phyloP scores from a whole-genome alignment of 2,329 filamentous ascomycete species.

The Incumbomyces lentus region DNA sequence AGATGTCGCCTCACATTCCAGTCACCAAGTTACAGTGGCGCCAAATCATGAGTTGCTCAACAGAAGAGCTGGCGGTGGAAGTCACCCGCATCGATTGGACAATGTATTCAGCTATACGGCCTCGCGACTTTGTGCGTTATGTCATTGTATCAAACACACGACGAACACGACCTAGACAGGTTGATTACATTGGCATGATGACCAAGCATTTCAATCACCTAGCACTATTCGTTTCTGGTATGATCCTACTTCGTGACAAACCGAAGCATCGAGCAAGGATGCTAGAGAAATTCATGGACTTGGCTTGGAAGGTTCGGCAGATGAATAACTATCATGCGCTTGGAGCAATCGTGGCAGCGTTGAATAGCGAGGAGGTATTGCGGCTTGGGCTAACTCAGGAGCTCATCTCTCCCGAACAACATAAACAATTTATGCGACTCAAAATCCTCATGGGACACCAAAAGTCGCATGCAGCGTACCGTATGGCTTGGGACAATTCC shows the following conservation, averaged over 20 bases:
- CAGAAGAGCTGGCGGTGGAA: slow-evolving; percentile 80
- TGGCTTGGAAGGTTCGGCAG: slow-evolving; percentile 73
- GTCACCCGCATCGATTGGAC: slow-evolving; percentile 95
- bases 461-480: slow-evolving; percentile 87
- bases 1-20: slow-evolving; percentile 57
- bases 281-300: slow-evolving; percentile 89
- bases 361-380: slow-evolving; percentile 79
- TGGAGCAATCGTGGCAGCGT: slow-evolving; percentile 84
- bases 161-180: slow-evolving; percentile 39
- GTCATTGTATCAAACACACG: slow-evolving; percentile 64
- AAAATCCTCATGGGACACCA: slow-evolving; percentile 88
- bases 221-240: slow-evolving; percentile 70
- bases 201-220: slow-evolving; percentile 85
- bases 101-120: slow-evolving; percentile 90
- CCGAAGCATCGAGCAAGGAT: slow-evolving; percentile 86
- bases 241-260: slow-evolving; percentile 84
- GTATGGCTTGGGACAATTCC: slow-evolving; percentile 95
- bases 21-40: slow-evolving; percentile 83
- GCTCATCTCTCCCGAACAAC: slow-evolving; percentile 58
- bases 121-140: slow-evolving; percentile 85
- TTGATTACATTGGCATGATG: slow-evolving; percentile 88
- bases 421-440: slow-evolving; percentile 78
- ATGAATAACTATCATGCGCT: slow-evolving; percentile 96
- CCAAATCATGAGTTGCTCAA: slow-evolving; percentile 74
- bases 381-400: slow-evolving; percentile 70